Base-by-base conservation (phyloP, 257 asterid genomes). In the Nicotiana sylvestris region DNA sequence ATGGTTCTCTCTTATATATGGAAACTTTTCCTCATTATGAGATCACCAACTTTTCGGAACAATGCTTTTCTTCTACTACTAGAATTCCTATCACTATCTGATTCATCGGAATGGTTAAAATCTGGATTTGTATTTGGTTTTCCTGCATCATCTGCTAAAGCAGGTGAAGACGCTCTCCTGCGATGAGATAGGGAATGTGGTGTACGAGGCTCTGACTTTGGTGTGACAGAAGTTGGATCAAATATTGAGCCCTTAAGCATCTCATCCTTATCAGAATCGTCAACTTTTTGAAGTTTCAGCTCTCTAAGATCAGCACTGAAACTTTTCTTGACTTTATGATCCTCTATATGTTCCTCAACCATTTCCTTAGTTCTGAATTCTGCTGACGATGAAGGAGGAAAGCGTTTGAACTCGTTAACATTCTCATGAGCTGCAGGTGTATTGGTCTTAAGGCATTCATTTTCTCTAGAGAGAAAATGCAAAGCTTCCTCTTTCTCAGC, bases 401-500 rank as follows among this genome's bases (percentile, higher is more conserved):
- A 60, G 35, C 27, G 25, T 25, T 80, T 43, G 51, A 43, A 9
- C 51, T 43, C 66, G 18, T 37, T 82, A 33, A 62, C 81, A 16
- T 60, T 82, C 76, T 43, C 65, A 8, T 49, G 76, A 16, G 81
- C 61, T 66, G 78, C 80, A 3, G 67, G 53, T 11, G 30, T 58
- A 5, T 60, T 82, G 65, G 33, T 76, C 25, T 12, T 64, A 0
- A 83, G 78, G 2, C 82, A 49, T 77, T 83, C 78, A 0, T 77
- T 83, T 43, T 77, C 68, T 56, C 5, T 35, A 17, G 77, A 43
- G 58, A 83, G 77, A 15, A 83, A 65, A 83, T 53, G 79, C 39
- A 83, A 21, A 13, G 70, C 80, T 15, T 78, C 86, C 39, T 67
- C 86, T 37, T 83, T 83, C 29, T 79, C 86, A 18, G 76, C 32